These are phyloP conservation scores for Wickerhamomyces queroliae DNA, from an alignment of 805 yeast species.

Conservation along the genomic window DNA sequence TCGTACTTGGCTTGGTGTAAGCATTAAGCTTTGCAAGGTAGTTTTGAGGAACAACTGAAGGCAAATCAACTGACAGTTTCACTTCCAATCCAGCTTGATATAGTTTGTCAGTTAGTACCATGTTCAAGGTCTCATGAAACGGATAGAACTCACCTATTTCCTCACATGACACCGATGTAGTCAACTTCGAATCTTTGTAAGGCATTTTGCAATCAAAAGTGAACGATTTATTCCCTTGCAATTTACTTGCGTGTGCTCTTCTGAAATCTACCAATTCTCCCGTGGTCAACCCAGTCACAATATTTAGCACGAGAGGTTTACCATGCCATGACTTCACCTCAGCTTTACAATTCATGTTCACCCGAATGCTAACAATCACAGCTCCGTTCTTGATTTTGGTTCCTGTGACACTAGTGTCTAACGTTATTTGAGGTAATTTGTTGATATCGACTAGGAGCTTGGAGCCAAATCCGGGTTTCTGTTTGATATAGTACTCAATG, in stretches of 20 bases:
- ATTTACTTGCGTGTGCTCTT: constrained; percentile 26
- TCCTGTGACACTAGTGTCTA: constrained; percentile 17
- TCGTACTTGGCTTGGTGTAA: neutral
- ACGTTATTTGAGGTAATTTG: constrained; percentile 30
- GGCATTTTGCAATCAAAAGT: constrained; percentile 19
- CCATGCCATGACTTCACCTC: constrained; percentile 27
- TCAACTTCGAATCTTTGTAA: constrained; percentile 18
- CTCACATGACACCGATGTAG: constrained; percentile 30
- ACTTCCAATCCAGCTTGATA: constrained; percentile 21
- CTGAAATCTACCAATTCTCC: constrained; percentile 41
- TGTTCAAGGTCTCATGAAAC: neutral
- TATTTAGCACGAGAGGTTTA: constrained; percentile 24
- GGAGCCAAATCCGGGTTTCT: constrained; percentile 34
- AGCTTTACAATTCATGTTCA: constrained; percentile 12
- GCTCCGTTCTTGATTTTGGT: constrained; percentile 2
- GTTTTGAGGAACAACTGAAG: neutral
- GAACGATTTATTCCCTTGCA: constrained; percentile 22
- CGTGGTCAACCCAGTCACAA: constrained; percentile 23
- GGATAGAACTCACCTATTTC: constrained; percentile 25
- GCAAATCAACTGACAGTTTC: constrained; percentile 4
- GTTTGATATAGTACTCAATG: constrained; percentile 35
- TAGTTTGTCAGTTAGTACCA: neutral
- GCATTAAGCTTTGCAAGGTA: neutral
- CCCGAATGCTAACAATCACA: constrained; percentile 17
- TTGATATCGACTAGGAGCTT: constrained; percentile 30